Base-by-base conservation (phyloP, 73 alveolate genomes). In the Tetrahymena borealis region DNA sequence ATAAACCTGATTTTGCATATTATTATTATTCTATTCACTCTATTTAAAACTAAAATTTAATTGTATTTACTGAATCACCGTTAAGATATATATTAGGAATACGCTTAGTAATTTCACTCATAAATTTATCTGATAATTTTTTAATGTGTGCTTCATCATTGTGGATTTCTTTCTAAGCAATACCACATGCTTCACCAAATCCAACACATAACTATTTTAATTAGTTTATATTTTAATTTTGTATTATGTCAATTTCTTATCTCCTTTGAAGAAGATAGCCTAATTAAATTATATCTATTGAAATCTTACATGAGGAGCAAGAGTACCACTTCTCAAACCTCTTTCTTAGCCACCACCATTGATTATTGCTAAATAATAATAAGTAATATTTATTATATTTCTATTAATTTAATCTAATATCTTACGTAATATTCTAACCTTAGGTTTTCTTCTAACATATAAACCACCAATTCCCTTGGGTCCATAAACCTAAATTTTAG, bases 331-430 rank as follows among this genome's bases (percentile, higher is more conserved):
- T 91, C 99, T 95, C 93, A 98, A 41, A 78, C 99, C 99, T 39
- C 98, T 94, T 92, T 98, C 99, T 95, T 98, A 95, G 20, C 99
- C 99, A 78, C 99, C 99, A n/a, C 99, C 99, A 92, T 96, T 97
- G 42, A 98, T 98, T 78, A 96, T 94, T 8, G 85, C 85, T 60
- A 7, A 60, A 20, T 1, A 60, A 60, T 60, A 24, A 1, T n/a
- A 42, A 42, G 31, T 42, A n/a, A n/a, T 42, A 42, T 42, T 42
- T 42, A 42, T 12, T 12, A 39, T 9, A 9, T 9, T 7, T 12
- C 12, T 39, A 39, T 39, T 39, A 9, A 43, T 11, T 11, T 43
- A 43, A 18, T 6, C 13, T 24, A 41, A 18, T 20, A 60, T 0
- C 35, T 60, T 60, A 60, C 99, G 97, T 38, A 94, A 95, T 18